Base-by-base conservation (phyloP, 2,329 filamentous ascomycete genomes). In the Arthrobotrys megalospora region DNA sequence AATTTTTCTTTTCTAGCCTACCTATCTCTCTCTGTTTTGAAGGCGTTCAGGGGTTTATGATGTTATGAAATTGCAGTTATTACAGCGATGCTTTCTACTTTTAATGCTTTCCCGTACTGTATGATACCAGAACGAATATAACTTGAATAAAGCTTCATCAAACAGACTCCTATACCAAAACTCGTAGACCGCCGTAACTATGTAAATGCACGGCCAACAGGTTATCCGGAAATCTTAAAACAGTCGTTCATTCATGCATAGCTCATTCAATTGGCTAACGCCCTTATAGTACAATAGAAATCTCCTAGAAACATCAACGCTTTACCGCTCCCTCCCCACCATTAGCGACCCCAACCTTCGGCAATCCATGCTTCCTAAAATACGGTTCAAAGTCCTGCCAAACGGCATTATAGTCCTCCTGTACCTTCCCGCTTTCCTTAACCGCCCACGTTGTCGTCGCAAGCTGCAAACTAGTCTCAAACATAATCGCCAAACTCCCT, bases 381-480 rank as follows among this genome's bases (percentile, higher is more conserved):
- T 91, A 89, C 50, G 90, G 87, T 84, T 89, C 88, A 65, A 92
- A 85, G 0, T 88, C 88, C 32, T 87, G 90, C 93, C 93, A 97
- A 83, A 92, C 92, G 72, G 90, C 89, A 83, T 90, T 94, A 82
- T 96, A 96, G 71, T 89, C 89, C 80, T 89, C 87, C 85, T 92
- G 91, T 47, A 92, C 88, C 84, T 92, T 92, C 82, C 87, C 85
- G 82, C 90, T 95, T 79, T 89, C 88, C 83, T 89, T 91, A 79
- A 92, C 83, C 0, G 90, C 91, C 91, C 91, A 93, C 80, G 92
- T 90, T 1, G 91, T 92, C 24, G 92, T 90, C 2, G 91, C 91
- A 28, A 92, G 88, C 90, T 92, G 92, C 65, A 91, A 81, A 34
- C 79, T 79, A 62, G 79, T 87, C 82, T 82, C 83, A 72, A 85